These are phyloP conservation scores for Penicillium sp. DNA, from an alignment of 2,329 filamentous ascomycete species.

Conservation along the genomic window DNA sequence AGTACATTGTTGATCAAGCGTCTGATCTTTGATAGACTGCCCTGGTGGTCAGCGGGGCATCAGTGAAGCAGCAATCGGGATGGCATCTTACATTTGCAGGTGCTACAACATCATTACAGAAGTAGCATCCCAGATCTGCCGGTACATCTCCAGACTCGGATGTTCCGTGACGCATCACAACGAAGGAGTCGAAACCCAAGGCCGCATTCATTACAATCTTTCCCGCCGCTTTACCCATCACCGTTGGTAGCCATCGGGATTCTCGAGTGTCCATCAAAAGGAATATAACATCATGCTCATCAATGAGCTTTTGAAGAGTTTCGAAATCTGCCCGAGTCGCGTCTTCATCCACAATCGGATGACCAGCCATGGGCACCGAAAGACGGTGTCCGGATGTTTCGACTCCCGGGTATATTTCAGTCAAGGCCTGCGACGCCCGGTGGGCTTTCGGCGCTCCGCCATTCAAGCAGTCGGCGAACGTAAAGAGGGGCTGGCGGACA, in stretches of 20 bases:
- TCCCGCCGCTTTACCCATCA: constrained; percentile 89
- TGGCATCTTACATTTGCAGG: constrained; percentile 75
- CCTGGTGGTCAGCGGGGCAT: constrained; percentile 16
- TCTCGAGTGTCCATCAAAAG: constrained; percentile 97
- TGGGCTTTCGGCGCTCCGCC: constrained; percentile 83
- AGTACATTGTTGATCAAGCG: constrained; percentile 96
- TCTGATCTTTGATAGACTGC: constrained; percentile 90
- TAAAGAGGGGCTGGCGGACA: constrained; percentile 89
- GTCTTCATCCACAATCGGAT: constrained; percentile 74
- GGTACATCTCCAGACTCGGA: constrained; percentile 58
- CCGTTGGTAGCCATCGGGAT: constrained; percentile 90
- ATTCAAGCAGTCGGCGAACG: constrained; percentile 82
- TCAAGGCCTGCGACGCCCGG: constrained; percentile 76
- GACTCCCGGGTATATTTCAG: constrained; percentile 87
- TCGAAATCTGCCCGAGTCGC: constrained; percentile 74
- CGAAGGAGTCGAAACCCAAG: constrained; percentile 92
- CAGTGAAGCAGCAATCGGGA: constrained; percentile 8
- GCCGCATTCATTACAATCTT: constrained; percentile 98
- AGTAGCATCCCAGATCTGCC: constrained; percentile 86
- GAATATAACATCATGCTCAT: constrained; percentile 88
- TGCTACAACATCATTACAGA: constrained; percentile 96
- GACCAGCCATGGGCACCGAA: constrained; percentile 92
- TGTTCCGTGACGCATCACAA: constrained; percentile 93
- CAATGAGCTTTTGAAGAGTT: constrained; percentile 70
- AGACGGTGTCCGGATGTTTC: constrained; percentile 77